phyloP scores from a whole-genome alignment of 2,329 filamentous ascomycete species.

The Ophiostoma triangulosporum region DNA sequence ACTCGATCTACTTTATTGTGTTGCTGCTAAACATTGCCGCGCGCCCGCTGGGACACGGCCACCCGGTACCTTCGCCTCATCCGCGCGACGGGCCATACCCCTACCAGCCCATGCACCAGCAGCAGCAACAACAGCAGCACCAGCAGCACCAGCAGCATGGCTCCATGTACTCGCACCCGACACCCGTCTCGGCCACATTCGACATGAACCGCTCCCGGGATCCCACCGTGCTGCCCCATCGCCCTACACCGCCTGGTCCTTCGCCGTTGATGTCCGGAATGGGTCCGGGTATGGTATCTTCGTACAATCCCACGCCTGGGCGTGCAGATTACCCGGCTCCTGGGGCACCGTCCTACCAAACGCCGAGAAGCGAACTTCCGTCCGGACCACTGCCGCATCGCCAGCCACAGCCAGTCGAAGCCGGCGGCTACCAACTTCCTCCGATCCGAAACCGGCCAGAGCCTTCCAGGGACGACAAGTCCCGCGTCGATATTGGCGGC shows the following conservation, averaged over 20 bases:
- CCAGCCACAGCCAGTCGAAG: neutral
- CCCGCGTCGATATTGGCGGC: conserved; percentile 47
- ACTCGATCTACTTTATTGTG: conserved; percentile 50
- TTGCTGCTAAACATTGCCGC: conserved; percentile 28
- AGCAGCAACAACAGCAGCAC: neutral
- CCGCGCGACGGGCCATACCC: conserved; percentile 28
- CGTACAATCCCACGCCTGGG: conserved; percentile 33
- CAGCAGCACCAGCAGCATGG: conserved; percentile 18
- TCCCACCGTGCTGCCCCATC: conserved; percentile 16
- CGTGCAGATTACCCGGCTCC: conserved; percentile 29
- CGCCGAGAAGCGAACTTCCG: conserved; percentile 38
- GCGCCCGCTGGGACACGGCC: conserved; percentile 23
- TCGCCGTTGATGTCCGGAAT: conserved; percentile 24
- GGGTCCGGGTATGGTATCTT: conserved; percentile 28
- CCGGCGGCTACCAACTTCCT: conserved; percentile 29
- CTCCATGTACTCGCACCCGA: conserved; percentile 27
- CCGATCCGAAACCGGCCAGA: conserved; percentile 32
- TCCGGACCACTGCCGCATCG: conserved; percentile 21
- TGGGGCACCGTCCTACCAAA: conserved; percentile 33
- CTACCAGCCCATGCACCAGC: conserved; percentile 25
- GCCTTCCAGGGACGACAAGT: conserved; percentile 29
- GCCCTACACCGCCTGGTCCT: conserved; percentile 1
- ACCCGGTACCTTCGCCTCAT: conserved; percentile 32
- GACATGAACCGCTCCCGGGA: conserved; percentile 30
- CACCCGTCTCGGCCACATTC: conserved; percentile 33